Evolutionary conservation across 2,329 filamentous ascomycete genomes (phyloP).

Genomic region (Cladosporium sp.): DNA sequence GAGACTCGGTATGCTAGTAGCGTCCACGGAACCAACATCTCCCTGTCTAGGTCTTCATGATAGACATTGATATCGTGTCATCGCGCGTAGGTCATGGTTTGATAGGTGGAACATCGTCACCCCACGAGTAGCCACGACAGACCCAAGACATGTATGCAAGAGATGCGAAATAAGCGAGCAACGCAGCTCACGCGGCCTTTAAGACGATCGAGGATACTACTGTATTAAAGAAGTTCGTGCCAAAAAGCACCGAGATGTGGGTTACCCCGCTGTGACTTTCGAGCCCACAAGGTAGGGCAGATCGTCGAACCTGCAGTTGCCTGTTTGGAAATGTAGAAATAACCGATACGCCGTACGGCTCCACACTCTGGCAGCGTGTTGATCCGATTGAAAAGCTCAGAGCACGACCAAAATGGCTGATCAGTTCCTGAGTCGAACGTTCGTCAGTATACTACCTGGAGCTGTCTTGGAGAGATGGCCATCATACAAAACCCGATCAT

Average conservation of each 20-base stretch:
- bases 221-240: not conserved
- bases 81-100: not conserved
- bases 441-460: not conserved
- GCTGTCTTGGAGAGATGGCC: slow-evolving; percentile 32
- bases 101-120: not conserved
- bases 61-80: not conserved
- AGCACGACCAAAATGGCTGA: not conserved
- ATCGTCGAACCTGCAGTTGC: not conserved
- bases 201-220: not conserved
- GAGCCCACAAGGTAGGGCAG: not conserved
- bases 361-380: not conserved
- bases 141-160: not conserved
- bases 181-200: not conserved
- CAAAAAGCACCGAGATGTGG: not conserved
- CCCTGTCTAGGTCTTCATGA: not conserved
- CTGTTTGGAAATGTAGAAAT: not conserved
- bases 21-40: not conserved
- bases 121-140: not conserved
- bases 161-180: not conserved
- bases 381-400: not conserved
- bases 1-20: not conserved
- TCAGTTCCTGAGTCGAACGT: not conserved
- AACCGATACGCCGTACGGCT: not conserved
- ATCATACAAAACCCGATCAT: slow-evolving; percentile 48
- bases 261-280: not conserved